phyloP scores from a whole-genome alignment of 164 flowering plant species.

The Paratinospora sagittata region DNA sequence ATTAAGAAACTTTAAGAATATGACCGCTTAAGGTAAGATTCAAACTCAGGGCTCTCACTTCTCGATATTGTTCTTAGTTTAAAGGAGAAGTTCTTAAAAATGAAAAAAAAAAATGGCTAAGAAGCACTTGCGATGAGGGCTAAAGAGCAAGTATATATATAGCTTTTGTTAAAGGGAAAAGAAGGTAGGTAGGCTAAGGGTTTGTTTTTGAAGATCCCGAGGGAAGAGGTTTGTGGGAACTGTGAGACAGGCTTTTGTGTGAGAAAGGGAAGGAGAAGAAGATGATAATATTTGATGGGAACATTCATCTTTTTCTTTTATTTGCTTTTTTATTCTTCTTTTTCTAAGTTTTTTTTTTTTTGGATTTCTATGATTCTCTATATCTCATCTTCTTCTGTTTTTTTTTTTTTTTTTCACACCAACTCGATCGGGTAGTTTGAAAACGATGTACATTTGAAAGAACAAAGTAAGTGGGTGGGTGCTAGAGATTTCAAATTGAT shows the following conservation, averaged over 20 bases:
- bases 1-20: no score
- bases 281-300: slow-evolving; percentile 1
- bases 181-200: neutral
- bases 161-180: neutral
- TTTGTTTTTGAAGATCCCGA: slow-evolving; percentile 1
- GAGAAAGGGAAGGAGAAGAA: neutral
- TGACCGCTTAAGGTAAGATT: no score
- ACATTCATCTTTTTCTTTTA: neutral
- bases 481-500: neutral
- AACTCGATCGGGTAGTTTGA: neutral
- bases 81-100: no score
- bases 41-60: no score
- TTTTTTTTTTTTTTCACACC: neutral
- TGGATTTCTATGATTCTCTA: no score
- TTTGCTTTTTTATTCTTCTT: neutral
- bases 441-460: neutral
- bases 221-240: neutral
- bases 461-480: slow-evolving; percentile 1
- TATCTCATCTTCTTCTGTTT: neutral
- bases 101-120: no score
- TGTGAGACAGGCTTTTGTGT: neutral
- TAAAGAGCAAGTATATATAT: no score
- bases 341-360: neutral
- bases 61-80: no score
- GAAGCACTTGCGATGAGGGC: no score